These are phyloP conservation scores for Leucosporidium scottii DNA, from an alignment of 768 basidiomycete genomes.

Conservation along the genomic window DNA sequence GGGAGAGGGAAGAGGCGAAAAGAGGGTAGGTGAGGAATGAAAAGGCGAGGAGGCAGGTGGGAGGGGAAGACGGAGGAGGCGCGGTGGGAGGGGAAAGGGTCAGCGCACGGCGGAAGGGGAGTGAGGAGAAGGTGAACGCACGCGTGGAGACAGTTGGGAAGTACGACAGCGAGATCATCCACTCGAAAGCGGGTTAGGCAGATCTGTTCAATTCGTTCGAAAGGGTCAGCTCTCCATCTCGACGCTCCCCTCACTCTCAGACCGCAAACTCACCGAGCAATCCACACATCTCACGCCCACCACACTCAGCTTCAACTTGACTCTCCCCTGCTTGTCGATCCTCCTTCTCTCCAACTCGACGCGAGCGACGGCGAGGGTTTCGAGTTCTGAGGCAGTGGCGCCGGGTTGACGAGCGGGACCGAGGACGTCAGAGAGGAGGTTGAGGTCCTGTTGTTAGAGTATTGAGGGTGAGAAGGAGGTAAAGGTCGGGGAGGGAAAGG, in stretches of 20 bases:
- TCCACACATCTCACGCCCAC: slow-evolving; percentile 23
- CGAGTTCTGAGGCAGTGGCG: slow-evolving; percentile 18
- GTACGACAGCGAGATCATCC: slow-evolving; percentile 25
- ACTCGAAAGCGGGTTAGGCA: slow-evolving; percentile 32
- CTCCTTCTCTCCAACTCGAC: slow-evolving; percentile 28
- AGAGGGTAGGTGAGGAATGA: no score
- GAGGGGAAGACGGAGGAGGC: not conserved
- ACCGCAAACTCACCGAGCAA: slow-evolving; percentile 19
- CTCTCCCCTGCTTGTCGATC: slow-evolving; percentile 29
- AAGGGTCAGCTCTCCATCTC: slow-evolving; percentile 14
- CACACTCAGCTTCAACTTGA: slow-evolving; percentile 29
- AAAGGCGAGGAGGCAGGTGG: no score
- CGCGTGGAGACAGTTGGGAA: slow-evolving; percentile 31
- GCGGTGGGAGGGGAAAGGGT: not conserved
- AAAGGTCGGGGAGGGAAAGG: no score
- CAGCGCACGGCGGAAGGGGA: not conserved
- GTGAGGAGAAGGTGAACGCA: not conserved
- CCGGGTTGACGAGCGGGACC: slow-evolving; percentile 17
- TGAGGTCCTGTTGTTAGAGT: slow-evolving; percentile 25
- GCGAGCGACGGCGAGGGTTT: slow-evolving; percentile 20
- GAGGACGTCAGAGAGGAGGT: slow-evolving; percentile 29
- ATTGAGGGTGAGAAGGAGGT: no score
- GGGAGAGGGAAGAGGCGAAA: no score
- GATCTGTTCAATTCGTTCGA: slow-evolving; percentile 12
- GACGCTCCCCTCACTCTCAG: no score